phyloP scores from a whole-genome alignment of 2,329 filamentous ascomycete genomes.

The Paecilomyces variotii region DNA sequence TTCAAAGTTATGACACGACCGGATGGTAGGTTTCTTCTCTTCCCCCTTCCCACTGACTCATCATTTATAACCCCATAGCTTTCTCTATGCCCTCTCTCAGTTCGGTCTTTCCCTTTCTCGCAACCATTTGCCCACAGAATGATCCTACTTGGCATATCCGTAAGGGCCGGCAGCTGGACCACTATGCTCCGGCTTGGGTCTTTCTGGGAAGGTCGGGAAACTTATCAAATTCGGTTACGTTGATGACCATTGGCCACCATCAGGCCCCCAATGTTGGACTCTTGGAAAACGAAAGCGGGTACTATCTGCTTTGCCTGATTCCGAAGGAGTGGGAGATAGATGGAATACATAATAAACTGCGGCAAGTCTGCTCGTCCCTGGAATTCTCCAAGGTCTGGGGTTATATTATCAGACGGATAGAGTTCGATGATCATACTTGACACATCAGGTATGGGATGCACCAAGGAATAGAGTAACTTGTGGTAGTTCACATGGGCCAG shows the following conservation, averaged over 20 bases:
- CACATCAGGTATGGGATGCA: no score
- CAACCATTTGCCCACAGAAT: not conserved
- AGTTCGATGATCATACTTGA: not conserved
- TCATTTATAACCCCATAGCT: not conserved
- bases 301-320: not conserved
- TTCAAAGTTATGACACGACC: not conserved
- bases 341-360: not conserved
- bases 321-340: not conserved
- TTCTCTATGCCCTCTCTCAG: not conserved
- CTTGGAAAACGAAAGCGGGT: not conserved
- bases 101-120: not conserved
- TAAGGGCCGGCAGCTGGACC: not conserved
- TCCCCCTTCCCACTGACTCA: not conserved
- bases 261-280: not conserved
- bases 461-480: no score
- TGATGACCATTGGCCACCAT: not conserved
- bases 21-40: not conserved
- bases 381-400: not conserved
- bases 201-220: not conserved
- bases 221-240: not conserved
- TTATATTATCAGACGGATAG: not conserved
- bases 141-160: not conserved
- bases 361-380: not conserved
- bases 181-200: not conserved
- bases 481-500: no score